Percentiles rank a stretch among this genome's conserved stretches.
phyloP scores from a whole-genome alignment of 495 filamentous ascomycete species.

The Podospora pseudoanserina region DNA sequence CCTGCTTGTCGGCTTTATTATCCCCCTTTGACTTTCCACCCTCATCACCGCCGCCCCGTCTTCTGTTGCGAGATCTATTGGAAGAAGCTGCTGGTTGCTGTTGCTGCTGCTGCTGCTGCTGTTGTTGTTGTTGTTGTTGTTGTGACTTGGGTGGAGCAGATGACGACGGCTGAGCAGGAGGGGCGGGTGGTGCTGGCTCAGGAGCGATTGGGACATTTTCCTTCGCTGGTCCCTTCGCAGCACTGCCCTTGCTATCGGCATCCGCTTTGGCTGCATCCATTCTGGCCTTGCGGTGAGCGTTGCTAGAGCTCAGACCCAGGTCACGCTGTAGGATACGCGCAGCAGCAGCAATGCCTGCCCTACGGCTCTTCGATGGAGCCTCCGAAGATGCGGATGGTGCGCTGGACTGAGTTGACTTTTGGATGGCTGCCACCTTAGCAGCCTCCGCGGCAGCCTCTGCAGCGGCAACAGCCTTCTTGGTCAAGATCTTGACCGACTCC shows the following conservation, averaged over 20 bases:
- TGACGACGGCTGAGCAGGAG: slow-evolving; percentile 24
- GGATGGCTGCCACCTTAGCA: slow-evolving; percentile 25
- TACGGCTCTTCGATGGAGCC: slow-evolving; percentile 43
- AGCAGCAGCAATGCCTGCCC: slow-evolving; percentile 70
- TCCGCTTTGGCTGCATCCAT: slow-evolving; percentile 52
- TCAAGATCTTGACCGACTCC: slow-evolving; percentile 77
- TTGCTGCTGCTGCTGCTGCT: no score
- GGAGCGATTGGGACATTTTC: slow-evolving; percentile 23
- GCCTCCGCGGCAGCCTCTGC: slow-evolving; percentile 5
- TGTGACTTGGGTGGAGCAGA: slow-evolving; percentile 20
- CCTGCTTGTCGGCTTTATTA: slow-evolving; percentile 20
- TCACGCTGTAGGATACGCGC: slow-evolving; percentile 88
- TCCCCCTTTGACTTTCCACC: slow-evolving; percentile 21
- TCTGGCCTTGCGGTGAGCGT: slow-evolving; percentile 51
- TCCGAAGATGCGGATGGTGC: slow-evolving; percentile 26
- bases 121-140: no score
- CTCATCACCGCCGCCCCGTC: slow-evolving; percentile 28
- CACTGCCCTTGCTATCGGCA: slow-evolving; percentile 40
- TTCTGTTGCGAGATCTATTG: slow-evolving; percentile 25
- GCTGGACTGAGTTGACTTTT: slow-evolving; percentile 16
- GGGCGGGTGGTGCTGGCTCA: slow-evolving; percentile 26
- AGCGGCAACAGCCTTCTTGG: slow-evolving; percentile 52
- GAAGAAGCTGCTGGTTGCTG: slow-evolving; percentile 25
- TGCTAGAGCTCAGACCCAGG: slow-evolving; percentile 70
- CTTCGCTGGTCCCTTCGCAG: slow-evolving; percentile 34